Evolutionary conservation across 1,139 yeast genomes (phyloP).

Genomic region (Saccharomyces hybrid): DNA sequence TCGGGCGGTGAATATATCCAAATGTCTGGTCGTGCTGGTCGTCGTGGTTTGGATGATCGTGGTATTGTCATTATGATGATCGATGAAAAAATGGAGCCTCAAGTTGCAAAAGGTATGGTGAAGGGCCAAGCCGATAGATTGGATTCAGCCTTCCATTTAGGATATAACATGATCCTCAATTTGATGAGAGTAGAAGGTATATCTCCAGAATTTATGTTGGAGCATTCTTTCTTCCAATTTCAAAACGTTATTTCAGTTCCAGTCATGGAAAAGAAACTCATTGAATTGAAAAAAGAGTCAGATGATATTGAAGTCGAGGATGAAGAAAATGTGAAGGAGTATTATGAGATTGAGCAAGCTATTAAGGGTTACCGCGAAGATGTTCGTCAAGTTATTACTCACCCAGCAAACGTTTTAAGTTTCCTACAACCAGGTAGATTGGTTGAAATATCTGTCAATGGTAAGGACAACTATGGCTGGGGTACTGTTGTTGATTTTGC

Average conservation of each 20-base stretch:
- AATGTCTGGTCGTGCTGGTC: conserved; percentile 99
- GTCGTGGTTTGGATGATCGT: conserved; percentile 98
- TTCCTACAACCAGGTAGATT: conserved; percentile 88
- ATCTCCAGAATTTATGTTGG: conserved; percentile 95
- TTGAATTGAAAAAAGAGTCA: conserved; percentile 44
- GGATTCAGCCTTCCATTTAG: conserved; percentile 93
- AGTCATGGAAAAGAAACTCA: conserved; percentile 57
- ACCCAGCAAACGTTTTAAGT: conserved; percentile 79
- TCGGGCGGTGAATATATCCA: conserved; percentile 99
- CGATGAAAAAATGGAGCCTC: conserved; percentile 98
- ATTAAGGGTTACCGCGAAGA: conserved; percentile 67
- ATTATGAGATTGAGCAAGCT: conserved; percentile 72
- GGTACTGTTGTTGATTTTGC: conserved; percentile 75
- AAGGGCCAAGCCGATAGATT: conserved; percentile 96
- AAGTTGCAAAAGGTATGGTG: conserved; percentile 98
- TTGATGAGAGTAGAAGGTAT: conserved; percentile 96
- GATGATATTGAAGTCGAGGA: conserved; percentile 56
- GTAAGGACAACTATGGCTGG: conserved; percentile 79
- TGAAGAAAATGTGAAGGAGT: conserved; percentile 66
- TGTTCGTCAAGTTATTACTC: conserved; percentile 76
- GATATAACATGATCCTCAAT: conserved; percentile 94
- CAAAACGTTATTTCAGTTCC: conserved; percentile 93
- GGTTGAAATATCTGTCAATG: conserved; percentile 47
- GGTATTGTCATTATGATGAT: conserved; percentile 99
- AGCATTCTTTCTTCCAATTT: conserved; percentile 88